Percentiles rank a stretch among this genome's conserved stretches.
phyloP scores from a whole-genome alignment of 306 rosid species.

The Carpinus viminea region DNA sequence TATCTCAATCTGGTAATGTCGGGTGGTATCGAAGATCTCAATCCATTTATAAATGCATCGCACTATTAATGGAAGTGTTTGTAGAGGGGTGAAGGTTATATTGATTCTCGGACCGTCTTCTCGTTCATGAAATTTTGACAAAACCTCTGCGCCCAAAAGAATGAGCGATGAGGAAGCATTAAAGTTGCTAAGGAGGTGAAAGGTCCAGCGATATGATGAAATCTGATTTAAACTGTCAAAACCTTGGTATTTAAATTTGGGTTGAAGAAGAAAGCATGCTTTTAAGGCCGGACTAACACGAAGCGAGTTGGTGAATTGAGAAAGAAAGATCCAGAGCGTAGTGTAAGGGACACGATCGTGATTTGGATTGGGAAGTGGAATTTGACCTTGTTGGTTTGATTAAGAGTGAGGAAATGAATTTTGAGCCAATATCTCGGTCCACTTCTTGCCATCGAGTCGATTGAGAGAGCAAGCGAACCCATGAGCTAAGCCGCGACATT shows the following conservation, averaged over 20 bases:
- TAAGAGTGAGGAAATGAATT: not conserved
- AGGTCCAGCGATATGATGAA: not conserved
- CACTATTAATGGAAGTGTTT: not conserved
- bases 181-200: not conserved
- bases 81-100: not conserved
- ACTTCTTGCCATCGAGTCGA: not conserved
- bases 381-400: not conserved
- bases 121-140: not conserved
- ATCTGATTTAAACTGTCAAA: not conserved
- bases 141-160: not conserved
- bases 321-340: not conserved
- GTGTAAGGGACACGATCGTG: not conserved
- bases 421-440: not conserved
- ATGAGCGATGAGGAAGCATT: not conserved
- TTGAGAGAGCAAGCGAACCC: not conserved
- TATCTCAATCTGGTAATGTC: not conserved
- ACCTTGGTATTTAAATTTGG: not conserved
- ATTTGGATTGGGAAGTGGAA: not conserved
- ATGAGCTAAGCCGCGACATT: not conserved
- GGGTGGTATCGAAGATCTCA: conserved; percentile 3
- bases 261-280: not conserved
- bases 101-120: not conserved
- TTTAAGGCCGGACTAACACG: not conserved
- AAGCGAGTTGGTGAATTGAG: conserved; percentile 1
- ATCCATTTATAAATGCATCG: conserved; percentile 3